A percentile compares a stretch with the other conserved stretches of the same genome.
Evolutionary conservation across 495 filamentous ascomycete genomes (phyloP).

Genomic region (Penicillium cinerascens): DNA sequence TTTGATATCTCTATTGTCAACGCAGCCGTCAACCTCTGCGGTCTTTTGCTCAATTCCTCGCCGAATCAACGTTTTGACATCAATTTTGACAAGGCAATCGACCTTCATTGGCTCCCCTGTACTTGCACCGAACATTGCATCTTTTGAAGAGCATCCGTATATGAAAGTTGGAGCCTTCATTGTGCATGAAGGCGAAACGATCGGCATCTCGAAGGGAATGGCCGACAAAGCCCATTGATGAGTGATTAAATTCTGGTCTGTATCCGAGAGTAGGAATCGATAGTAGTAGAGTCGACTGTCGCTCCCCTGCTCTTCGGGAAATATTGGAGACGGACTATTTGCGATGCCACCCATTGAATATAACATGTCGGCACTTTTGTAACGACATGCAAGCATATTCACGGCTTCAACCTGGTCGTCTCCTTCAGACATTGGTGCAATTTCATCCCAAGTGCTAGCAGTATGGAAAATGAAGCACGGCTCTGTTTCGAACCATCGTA

Average conservation of each 20-base stretch:
- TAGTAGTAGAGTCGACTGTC: conserved; percentile 68
- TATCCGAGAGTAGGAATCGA: conserved; percentile 34
- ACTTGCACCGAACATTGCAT: neutral
- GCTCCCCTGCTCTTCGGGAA: conserved; percentile 43
- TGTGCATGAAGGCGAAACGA: neutral
- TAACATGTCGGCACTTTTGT: conserved; percentile 56
- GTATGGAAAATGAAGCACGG: conserved; percentile 65
- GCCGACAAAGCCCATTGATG: conserved; percentile 8
- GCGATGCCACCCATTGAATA: conserved; percentile 56
- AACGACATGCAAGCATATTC: conserved; percentile 59
- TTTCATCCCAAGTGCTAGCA: conserved; percentile 60
- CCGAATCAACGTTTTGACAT: conserved; percentile 1
- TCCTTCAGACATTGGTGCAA: neutral
- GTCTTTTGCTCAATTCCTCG: neutral
- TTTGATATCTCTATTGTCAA: conserved; percentile 1
- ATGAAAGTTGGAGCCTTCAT: neutral
- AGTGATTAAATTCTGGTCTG: neutral
- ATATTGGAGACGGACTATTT: conserved; percentile 25
- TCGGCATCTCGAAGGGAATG: conserved; percentile 8
- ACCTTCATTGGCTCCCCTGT: conserved; percentile 6
- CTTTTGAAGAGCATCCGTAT: conserved; percentile 7
- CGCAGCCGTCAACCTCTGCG: neutral
- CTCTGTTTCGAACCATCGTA: conserved; percentile 62
- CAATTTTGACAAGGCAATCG: conserved; percentile 6
- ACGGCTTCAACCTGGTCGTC: conserved; percentile 27